Evolutionary conservation across 2,329 filamentous ascomycete genomes (phyloP).

Genomic region (Calonectria naviculata): DNA sequence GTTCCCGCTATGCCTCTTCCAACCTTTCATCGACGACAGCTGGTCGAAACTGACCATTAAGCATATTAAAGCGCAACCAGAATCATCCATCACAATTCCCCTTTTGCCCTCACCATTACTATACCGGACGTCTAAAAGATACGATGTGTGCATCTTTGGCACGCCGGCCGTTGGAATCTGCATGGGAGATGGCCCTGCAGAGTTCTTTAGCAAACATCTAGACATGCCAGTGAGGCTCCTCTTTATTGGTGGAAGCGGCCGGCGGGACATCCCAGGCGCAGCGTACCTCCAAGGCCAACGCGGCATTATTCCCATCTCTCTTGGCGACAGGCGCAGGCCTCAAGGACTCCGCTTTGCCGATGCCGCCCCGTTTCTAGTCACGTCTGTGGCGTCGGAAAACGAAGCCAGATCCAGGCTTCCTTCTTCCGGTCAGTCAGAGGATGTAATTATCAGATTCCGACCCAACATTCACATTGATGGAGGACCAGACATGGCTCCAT

Average conservation of each 20-base stretch:
- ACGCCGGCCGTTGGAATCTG: neutral
- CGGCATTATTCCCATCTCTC: neutral
- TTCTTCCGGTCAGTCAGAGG: neutral
- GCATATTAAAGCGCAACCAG: neutral
- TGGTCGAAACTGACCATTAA: slow-evolving; percentile 5
- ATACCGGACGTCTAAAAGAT: neutral
- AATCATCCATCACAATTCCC: slow-evolving; percentile 1
- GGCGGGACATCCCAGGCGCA: neutral
- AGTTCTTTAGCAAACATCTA: neutral
- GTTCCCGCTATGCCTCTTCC: neutral
- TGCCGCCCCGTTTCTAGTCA: slow-evolving; percentile 5
- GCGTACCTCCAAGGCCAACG: neutral
- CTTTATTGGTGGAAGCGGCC: slow-evolving; percentile 3
- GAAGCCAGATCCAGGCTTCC: neutral
- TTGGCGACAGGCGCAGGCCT: neutral
- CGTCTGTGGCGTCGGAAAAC: neutral
- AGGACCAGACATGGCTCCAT: neutral
- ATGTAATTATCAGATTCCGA: neutral
- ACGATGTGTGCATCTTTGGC: neutral
- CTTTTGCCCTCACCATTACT: neutral
- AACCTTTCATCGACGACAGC: neutral
- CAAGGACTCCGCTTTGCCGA: slow-evolving; percentile 1
- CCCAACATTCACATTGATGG: slow-evolving; percentile 8
- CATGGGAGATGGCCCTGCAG: neutral
- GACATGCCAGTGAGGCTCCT: neutral